Evolutionary conservation across 805 yeast species (phyloP).

Genomic region (Wickerhamiella allomyrinae): DNA sequence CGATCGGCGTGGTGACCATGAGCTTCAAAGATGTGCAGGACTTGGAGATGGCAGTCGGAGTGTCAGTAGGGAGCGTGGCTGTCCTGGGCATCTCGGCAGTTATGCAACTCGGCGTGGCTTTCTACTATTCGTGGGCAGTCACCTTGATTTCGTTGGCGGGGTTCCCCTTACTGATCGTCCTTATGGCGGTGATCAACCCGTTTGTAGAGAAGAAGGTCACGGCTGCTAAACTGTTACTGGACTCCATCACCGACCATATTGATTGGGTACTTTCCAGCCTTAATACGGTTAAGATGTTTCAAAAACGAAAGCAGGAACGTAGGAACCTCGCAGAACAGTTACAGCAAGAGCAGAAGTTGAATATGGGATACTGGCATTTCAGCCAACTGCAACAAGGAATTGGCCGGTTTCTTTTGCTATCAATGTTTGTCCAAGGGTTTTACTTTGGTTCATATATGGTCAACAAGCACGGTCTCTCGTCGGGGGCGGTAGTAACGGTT

Average conservation of each 20-base stretch:
- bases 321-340: slow-evolving; percentile 28
- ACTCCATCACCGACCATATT: slow-evolving; percentile 43
- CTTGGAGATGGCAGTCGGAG: slow-evolving; percentile 14
- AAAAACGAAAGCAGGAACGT: slow-evolving; percentile 41
- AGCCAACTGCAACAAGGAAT: slow-evolving; percentile 43
- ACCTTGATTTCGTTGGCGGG: slow-evolving; percentile 65
- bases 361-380: slow-evolving; percentile 30
- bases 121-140: slow-evolving; percentile 72
- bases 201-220: slow-evolving; percentile 36
- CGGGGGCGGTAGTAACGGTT: slow-evolving; percentile 65
- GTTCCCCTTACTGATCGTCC: slow-evolving; percentile 47
- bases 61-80: slow-evolving; percentile 58
- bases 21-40: slow-evolving; percentile 29
- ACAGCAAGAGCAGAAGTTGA: slow-evolving; percentile 28
- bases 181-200: slow-evolving; percentile 38
- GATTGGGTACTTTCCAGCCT: slow-evolving; percentile 59
- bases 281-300: slow-evolving; percentile 44
- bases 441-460: slow-evolving; percentile 78
- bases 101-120: slow-evolving; percentile 39
- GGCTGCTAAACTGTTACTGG: slow-evolving; percentile 42
- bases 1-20: slow-evolving; percentile 53
- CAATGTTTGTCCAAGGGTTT: slow-evolving; percentile 82
- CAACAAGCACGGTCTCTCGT: slow-evolving; percentile 31
- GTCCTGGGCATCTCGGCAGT: slow-evolving; percentile 56
- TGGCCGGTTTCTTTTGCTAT: slow-evolving; percentile 41